These are phyloP conservation scores for Capronia epimyces DNA, from an alignment of 2,329 filamentous ascomycete species.

Conservation along the genomic window DNA sequence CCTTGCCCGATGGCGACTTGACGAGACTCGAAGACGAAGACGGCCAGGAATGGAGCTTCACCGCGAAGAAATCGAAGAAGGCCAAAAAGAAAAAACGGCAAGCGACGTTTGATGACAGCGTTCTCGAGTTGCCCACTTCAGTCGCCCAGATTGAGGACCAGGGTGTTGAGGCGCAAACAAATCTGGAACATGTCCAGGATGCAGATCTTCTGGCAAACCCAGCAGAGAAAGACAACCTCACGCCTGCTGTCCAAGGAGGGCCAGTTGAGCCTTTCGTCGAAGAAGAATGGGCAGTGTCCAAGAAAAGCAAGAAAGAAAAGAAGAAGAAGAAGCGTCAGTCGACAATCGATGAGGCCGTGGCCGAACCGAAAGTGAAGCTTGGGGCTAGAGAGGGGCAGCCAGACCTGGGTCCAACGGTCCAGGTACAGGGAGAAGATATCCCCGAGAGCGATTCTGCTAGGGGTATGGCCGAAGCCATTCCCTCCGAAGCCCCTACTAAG, in stretches of 20 bases:
- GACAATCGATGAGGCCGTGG: neutral
- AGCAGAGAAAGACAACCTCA: neutral
- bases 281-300: constrained; percentile 22
- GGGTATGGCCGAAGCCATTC: neutral
- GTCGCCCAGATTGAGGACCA: neutral
- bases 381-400: neutral
- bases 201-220: neutral
- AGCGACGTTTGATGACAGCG: constrained; percentile 2
- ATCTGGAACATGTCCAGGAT: neutral
- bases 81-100: constrained; percentile 37
- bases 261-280: neutral
- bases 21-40: neutral
- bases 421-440: neutral
- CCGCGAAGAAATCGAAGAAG: constrained; percentile 30
- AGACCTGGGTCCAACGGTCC: neutral
- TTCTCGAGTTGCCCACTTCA: neutral
- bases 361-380: neutral
- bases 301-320: constrained; percentile 33
- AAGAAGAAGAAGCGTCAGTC: constrained; percentile 31
- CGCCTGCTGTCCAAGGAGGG: neutral
- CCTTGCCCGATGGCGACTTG: neutral
- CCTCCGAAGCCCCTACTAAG: neutral
- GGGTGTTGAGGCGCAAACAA: neutral
- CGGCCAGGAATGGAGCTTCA: constrained; percentile 15
- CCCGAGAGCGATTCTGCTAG: neutral